These are phyloP conservation scores for Andalucia godoyi DNA, from an alignment of 78 protist genomes.

Conservation along the genomic window DNA sequence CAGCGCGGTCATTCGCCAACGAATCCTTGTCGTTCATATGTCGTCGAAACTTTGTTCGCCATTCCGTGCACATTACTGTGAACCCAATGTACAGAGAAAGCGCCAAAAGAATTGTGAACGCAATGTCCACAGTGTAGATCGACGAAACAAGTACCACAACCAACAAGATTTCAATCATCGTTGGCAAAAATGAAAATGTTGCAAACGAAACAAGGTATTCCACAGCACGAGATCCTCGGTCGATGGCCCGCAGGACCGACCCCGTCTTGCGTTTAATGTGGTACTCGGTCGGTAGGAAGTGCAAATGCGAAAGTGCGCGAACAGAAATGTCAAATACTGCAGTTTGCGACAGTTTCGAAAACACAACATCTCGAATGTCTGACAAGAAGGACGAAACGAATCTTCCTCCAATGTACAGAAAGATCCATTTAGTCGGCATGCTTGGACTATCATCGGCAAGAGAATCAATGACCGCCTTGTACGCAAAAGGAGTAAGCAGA, in stretches of 20 bases:
- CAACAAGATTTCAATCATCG: slow-evolving; percentile 65
- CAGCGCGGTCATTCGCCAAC: not conserved
- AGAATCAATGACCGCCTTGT: slow-evolving; percentile 72
- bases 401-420: not conserved
- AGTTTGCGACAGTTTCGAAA: slow-evolving; percentile 51
- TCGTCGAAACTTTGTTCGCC: slow-evolving; percentile 48
- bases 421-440: slow-evolving; percentile 28
- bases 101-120: slow-evolving; percentile 24
- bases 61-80: slow-evolving; percentile 59
- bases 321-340: slow-evolving; percentile 50
- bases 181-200: slow-evolving; percentile 74
- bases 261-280: slow-evolving; percentile 79
- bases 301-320: slow-evolving; percentile 55
- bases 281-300: slow-evolving; percentile 55
- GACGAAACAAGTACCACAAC: slow-evolving; percentile 46
- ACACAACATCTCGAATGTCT: slow-evolving; percentile 55
- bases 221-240: slow-evolving; percentile 70
- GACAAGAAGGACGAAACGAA: not conserved
- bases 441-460: slow-evolving; percentile 33
- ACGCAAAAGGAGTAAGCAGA: slow-evolving; percentile 63
- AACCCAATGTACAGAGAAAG: slow-evolving; percentile 57
- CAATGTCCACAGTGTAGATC: slow-evolving; percentile 33
- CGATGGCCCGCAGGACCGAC: slow-evolving; percentile 56
- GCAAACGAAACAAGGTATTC: slow-evolving; percentile 40
- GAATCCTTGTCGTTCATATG: slow-evolving; percentile 47